Base-by-base conservation (phyloP, 2,329 filamentous ascomycete species). In the Penicillium glabrum region DNA sequence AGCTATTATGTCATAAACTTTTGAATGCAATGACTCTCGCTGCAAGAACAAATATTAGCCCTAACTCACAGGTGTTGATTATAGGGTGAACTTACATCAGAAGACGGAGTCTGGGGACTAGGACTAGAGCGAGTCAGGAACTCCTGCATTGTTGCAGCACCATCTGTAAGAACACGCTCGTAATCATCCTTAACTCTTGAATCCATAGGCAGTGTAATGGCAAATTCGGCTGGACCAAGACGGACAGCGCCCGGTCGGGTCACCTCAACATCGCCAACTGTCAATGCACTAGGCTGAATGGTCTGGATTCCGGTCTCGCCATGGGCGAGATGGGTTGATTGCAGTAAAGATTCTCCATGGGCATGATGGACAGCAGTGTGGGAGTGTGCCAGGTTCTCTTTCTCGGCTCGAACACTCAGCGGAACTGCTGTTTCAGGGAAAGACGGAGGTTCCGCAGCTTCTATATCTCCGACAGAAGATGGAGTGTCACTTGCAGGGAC, bases 141-240 rank as follows among this genome's bases (percentile, higher is more conserved):
- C 33, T 68, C 64, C 29, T 56, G 63, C 33, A 76, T 72, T 33
- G 46, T 58, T n/a, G 69, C 57, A 16, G 67, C 61, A 37, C 72
- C 68, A 23, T 66, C 62, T 6, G 58, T 54, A 26, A 77, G 55
- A 1, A 73, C 66, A 29, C 63, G 63, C 52, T 76, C 73, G 52
- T 78, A 78, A 52, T 76, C 73, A 58, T 76, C 74, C 49, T 77
- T 77, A 3, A 77, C 69, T 35, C 75, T 69, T 23, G 75, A 74
- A 58, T 78, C 75, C 74, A 78, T 77, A 1, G 76, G 74, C 47
- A 78, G 70, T 5, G 73, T 69, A 8, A 78, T 65, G 19, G 73
- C 75, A 59, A 74, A 77, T 57, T 78, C 76, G 13, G 67, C 70
- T 11, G 72, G 68, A 2, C 75, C 74, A 49, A 78, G 70, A 21